These are phyloP conservation scores for Vitis cinerea DNA, from an alignment of 164 flowering plant genomes.

Conservation along the genomic window DNA sequence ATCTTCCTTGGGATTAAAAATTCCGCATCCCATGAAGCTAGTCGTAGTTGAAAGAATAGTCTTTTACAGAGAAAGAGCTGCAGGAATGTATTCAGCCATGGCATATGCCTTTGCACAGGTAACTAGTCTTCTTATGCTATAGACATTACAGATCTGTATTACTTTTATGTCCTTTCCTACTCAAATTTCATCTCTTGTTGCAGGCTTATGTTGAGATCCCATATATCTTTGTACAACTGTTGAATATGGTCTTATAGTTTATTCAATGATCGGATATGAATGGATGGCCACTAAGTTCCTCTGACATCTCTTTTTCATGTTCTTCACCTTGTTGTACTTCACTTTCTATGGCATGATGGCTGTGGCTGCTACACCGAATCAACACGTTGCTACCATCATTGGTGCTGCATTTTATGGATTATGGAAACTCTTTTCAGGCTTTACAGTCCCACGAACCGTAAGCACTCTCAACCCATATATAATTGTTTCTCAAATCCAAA, in stretches of 20 bases:
- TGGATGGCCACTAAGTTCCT: slow-evolving; percentile 38
- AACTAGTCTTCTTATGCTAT: neutral
- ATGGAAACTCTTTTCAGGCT: slow-evolving; percentile 31
- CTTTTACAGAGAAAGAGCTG: slow-evolving; percentile 43
- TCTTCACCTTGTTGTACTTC: slow-evolving; percentile 38
- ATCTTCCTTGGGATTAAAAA: slow-evolving; percentile 39
- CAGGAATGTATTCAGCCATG: slow-evolving; percentile 49
- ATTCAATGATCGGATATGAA: slow-evolving; percentile 42
- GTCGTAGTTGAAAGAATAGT: slow-evolving; percentile 44
- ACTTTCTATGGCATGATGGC: slow-evolving; percentile 52
- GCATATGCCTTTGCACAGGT: slow-evolving; percentile 49
- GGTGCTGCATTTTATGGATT: slow-evolving; percentile 29
- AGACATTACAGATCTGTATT: neutral
- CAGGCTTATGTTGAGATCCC: slow-evolving; percentile 48
- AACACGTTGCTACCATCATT: slow-evolving; percentile 20
- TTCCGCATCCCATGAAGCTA: slow-evolving; percentile 30
- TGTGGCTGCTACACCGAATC: slow-evolving; percentile 37
- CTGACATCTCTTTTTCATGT: slow-evolving; percentile 38
- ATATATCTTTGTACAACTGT: slow-evolving; percentile 25
- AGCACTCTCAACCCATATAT: slow-evolving; percentile 6
- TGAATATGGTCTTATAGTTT: slow-evolving; percentile 31
- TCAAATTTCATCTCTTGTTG: neutral
- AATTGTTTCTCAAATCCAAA: too few relatives aligned
- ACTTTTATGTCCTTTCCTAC: too few relatives aligned
- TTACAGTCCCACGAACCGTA: slow-evolving; percentile 27